Percentiles rank a stretch among this genome's conserved stretches.
phyloP scores from a whole-genome alignment of 768 basidiomycete species.

The Termitomyces sp. region DNA sequence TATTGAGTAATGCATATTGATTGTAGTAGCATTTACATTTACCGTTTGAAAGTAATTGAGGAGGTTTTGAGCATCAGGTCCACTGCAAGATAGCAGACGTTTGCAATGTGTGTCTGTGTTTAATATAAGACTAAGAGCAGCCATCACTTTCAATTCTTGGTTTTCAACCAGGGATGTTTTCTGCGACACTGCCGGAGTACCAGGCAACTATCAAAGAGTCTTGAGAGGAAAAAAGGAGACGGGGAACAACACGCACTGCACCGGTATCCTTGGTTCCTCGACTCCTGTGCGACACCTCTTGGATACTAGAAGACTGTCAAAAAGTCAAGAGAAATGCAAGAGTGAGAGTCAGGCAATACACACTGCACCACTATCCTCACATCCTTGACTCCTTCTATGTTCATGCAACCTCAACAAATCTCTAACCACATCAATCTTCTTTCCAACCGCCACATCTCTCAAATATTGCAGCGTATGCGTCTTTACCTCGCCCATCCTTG shows the following conservation, averaged over 20 bases:
- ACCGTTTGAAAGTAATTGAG: background rate
- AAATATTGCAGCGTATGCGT: slow-evolving; percentile 6
- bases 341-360: background rate
- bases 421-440: background rate
- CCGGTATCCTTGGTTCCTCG: too few relatives aligned
- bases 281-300: background rate
- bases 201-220: too few relatives aligned
- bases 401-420: background rate
- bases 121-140: background rate
- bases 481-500: slow-evolving; percentile 4
- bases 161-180: background rate
- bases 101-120: background rate
- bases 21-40: background rate
- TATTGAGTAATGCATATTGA: background rate
- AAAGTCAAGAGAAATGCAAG: background rate
- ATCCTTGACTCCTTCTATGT: background rate
- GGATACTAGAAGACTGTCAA: background rate
- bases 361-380: background rate
- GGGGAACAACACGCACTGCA: too few relatives aligned
- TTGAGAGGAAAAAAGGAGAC: too few relatives aligned
- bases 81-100: background rate
- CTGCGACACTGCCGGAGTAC: too few relatives aligned
- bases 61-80: background rate
- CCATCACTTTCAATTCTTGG: background rate
- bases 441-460: background rate